These are phyloP conservation scores for Pneumocystis carinii DNA, from an alignment of 1,139 yeast genomes.

Conservation along the genomic window DNA sequence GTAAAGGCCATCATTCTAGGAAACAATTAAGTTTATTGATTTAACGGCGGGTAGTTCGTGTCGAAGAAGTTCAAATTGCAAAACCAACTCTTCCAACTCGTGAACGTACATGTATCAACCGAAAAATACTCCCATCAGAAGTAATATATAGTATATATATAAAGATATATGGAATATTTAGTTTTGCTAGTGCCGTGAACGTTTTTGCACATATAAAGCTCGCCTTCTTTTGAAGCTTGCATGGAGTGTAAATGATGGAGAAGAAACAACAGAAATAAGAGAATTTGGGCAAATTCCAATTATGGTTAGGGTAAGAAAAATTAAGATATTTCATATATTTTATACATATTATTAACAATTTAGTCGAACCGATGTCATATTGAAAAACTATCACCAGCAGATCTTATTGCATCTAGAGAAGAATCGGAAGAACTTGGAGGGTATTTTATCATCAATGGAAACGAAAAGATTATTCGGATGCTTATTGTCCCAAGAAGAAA, in stretches of 20 bases:
- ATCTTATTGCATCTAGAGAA: conserved; percentile 64
- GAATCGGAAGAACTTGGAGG: conserved; percentile 96
- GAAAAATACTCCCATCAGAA: conserved; percentile 66
- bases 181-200: conserved; percentile 65
- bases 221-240: conserved; percentile 60
- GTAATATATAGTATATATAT: conserved; percentile 6
- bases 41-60: conserved; percentile 33
- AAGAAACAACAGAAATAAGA: conserved; percentile 56
- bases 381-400: conserved; percentile 65
- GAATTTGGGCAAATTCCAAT: conserved; percentile 87
- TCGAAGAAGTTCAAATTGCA: conserved; percentile 73
- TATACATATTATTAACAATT: neutral
- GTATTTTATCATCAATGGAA: conserved; percentile 89
- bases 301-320: conserved; percentile 38
- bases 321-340: neutral
- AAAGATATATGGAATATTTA: neutral
- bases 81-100: conserved; percentile 61
- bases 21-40: neutral
- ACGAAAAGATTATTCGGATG: conserved; percentile 92
- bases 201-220: conserved; percentile 63
- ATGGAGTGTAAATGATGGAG: conserved; percentile 79
- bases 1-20: conserved; percentile 14
- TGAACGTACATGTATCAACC: conserved; percentile 67
- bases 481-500: conserved; percentile 93
- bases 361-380: conserved; percentile 82